Base-by-base conservation (phyloP, 192 early-diverging fungal species). In the Geranomyces michiganensis region DNA sequence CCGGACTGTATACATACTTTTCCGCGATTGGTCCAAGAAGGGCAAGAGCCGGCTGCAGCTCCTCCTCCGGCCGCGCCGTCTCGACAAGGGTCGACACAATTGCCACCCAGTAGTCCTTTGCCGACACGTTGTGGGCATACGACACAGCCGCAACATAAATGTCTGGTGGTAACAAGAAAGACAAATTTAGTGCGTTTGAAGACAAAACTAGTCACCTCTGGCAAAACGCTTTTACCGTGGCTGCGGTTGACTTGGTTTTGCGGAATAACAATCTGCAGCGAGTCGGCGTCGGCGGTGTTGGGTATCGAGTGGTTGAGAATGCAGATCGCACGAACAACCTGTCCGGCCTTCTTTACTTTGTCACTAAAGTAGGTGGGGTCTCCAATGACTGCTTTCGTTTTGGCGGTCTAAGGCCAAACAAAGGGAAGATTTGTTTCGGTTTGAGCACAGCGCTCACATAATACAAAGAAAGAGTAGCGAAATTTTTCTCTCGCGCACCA, bases 11-110 rank as follows among this genome's bases (percentile, higher is more conserved):
- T 19, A 70, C 79, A 65, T 82, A 90, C 89, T 92, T 95, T 71
- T 98, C 94, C 22, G 84, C 82, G 60, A 96, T 92, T 48, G 90
- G 87, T 45, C 98, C 98, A 43, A 99, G 83, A 27, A 99, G 87
- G 29, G 89, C 90, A 31, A 98, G 83, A 17, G 91, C 98, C 62
- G 91, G 86, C 45, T 92, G 82, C 66, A 95, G 91, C 83, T 99
- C 98, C 56, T 84, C 82, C 81, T 98, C 94, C 64, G 98, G 96
- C 56, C 86, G 89, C 1, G 77, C 78, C 1, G 96, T 96, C 84
- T 99, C 98, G 6, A 96, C 92, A 56, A 97, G 87, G 21, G 96
- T 98, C 21, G 95, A 94, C 27, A 99, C 96, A 64, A 97, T 98
- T n/a, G 98, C 98, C 41, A 98, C 82, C 67, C 86, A 93, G 79